These are phyloP conservation scores for Collybia mongolica DNA, from an alignment of 768 basidiomycete species.

Conservation along the genomic window DNA sequence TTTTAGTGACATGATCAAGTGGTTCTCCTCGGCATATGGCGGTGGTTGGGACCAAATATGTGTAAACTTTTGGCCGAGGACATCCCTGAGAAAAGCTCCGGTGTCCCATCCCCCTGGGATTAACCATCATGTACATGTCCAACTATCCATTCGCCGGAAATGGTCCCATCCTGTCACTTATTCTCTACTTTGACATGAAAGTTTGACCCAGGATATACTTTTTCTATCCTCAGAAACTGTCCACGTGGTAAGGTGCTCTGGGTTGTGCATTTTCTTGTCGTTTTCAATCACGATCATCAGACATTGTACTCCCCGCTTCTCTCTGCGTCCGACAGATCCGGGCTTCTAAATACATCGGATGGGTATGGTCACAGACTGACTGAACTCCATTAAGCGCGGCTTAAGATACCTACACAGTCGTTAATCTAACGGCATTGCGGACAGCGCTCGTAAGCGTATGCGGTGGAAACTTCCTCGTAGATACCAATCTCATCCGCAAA, in stretches of 20 bases:
- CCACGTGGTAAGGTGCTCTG: no score
- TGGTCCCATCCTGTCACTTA: constrained; percentile 1
- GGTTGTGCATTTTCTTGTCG: no score
- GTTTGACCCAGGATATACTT: no score
- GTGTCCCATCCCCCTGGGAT: constrained; percentile 12
- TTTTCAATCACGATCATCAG: background rate
- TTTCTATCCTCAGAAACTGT: no score
- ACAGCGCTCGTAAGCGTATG: constrained; percentile 15
- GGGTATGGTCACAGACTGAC: constrained; percentile 9
- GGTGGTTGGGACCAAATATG: constrained; percentile 5
- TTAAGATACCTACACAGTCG: constrained; percentile 8
- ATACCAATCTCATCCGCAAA: constrained; percentile 16
- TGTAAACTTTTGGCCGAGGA: constrained; percentile 11
- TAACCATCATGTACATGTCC: constrained; percentile 3
- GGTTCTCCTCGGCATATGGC: background rate
- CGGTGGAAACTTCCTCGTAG: constrained; percentile 21
- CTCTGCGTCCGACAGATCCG: constrained; percentile 20
- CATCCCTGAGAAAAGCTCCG: constrained; percentile 6
- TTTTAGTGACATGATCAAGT: no score
- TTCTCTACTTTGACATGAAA: no score
- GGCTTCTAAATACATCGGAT: constrained; percentile 8
- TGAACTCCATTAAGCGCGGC: constrained; percentile 15
- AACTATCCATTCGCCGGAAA: constrained; percentile 10
- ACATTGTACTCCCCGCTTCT: constrained; percentile 1
- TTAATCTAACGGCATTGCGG: constrained; percentile 24